Conservation (phyloP, 169 alveolate genomes). For the Eimeria sp. region DNA sequence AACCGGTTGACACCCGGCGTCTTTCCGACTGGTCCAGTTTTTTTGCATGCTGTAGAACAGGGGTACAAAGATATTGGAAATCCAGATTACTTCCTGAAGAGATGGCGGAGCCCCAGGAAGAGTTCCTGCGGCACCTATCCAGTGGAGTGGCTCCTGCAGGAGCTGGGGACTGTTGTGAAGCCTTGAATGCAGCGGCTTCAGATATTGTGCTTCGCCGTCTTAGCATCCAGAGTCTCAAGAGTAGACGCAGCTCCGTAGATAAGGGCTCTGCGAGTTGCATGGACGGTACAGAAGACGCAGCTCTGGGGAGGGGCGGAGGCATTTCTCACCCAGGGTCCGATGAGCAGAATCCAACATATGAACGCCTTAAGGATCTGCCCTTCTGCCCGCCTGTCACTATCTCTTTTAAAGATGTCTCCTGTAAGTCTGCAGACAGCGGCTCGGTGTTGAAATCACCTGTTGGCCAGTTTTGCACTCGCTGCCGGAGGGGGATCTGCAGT, state of each 20-base stretch:
- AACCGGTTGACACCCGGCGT: background rate
- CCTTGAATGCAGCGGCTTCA: slow-evolving; percentile 51
- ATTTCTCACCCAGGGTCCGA: background rate
- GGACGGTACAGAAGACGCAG: slow-evolving; percentile 16
- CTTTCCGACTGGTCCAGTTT: background rate
- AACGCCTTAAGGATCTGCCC: slow-evolving; percentile 21
- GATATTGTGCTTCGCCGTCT: slow-evolving; percentile 32
- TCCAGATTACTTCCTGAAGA: background rate
- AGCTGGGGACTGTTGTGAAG: slow-evolving; percentile 73
- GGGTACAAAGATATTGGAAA: background rate
- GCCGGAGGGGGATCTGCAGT: background rate
- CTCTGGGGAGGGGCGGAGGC: background rate
- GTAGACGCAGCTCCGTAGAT: slow-evolving; percentile 35
- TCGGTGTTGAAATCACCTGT: background rate
- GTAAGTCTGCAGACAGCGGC: slow-evolving; percentile 29
- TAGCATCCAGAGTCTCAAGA: slow-evolving; percentile 20
- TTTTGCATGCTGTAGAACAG: background rate
- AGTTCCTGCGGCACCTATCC: slow-evolving; percentile 45
- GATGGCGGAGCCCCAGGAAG: slow-evolving; percentile 58
- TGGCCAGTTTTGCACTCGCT: background rate
- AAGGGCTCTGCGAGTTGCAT: slow-evolving; percentile 9
- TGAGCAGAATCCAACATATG: slow-evolving; percentile 42
- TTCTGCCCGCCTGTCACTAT: slow-evolving; percentile 34
- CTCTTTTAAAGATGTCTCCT: slow-evolving; percentile 26
- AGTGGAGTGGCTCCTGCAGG: slow-evolving; percentile 60